Evolutionary conservation across 1,284 basidiomycete species (phyloP).

Genomic region (Heterobasidion annosum): DNA sequence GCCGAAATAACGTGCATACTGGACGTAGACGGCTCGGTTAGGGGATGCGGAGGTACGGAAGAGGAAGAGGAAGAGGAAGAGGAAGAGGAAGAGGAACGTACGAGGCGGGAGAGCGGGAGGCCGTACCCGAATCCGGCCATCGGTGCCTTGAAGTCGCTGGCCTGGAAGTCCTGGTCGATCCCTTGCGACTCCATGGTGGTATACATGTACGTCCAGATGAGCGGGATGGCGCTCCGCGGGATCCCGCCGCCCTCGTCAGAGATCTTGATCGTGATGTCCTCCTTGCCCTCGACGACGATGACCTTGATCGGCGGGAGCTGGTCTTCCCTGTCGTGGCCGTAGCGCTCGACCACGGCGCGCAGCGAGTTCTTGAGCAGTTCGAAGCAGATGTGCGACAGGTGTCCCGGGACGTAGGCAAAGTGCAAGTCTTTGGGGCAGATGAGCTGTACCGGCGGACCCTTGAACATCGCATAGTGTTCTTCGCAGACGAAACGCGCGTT

Average conservation of each 20-base stretch:
- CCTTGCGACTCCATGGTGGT: slow-evolving; percentile 93
- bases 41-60: neutral
- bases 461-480: slow-evolving; percentile 96
- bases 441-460: slow-evolving; percentile 92
- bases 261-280: slow-evolving; percentile 99
- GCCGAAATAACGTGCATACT: slow-evolving; percentile 96
- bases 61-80: too few species aligned
- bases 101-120: slow-evolving; percentile 82
- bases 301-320: slow-evolving; percentile 93
- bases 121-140: slow-evolving; percentile 99
- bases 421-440: slow-evolving; percentile 85
- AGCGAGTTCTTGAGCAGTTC: slow-evolving; percentile 99
- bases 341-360: slow-evolving; percentile 92
- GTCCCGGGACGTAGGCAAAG: slow-evolving; percentile 96
- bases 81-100: slow-evolving; percentile 39
- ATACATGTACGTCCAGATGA: slow-evolving; percentile 99
- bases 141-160: slow-evolving; percentile 93
- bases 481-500: slow-evolving; percentile 98
- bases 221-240: slow-evolving; percentile 83
- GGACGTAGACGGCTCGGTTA: slow-evolving; percentile 4
- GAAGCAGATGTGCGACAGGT: slow-evolving; percentile 93
- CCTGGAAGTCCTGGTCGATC: slow-evolving; percentile 82
- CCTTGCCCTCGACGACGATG: slow-evolving; percentile 89
- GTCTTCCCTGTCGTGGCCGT: slow-evolving; percentile 77
- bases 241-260: slow-evolving; percentile 96